phyloP scores from a whole-genome alignment of 257 asterid genomes.

The Solanum tacnaense region DNA sequence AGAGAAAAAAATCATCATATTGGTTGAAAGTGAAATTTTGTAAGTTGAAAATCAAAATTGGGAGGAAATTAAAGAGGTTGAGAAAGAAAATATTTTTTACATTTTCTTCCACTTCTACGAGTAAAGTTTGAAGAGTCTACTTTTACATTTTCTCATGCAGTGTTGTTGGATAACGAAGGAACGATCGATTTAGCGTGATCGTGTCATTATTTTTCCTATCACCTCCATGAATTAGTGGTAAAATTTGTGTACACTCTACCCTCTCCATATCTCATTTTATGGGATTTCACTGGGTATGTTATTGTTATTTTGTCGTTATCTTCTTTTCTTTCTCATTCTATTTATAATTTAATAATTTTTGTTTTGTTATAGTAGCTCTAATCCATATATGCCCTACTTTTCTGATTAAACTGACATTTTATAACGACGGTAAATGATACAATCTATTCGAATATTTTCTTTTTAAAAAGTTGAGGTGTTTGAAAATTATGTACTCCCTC shows the following conservation, averaged over 20 bases:
- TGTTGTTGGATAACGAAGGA: background rate
- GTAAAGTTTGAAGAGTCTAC: background rate
- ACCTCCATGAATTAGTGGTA: too few species aligned
- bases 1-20: slow-evolving; percentile 20
- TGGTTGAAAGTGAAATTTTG: slow-evolving; percentile 47
- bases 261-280: too few species aligned
- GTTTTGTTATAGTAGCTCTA: background rate
- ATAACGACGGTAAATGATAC: accelerated
- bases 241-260: accelerated
- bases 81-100: slow-evolving; percentile 31
- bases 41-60: slow-evolving; percentile 52
- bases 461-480: background rate
- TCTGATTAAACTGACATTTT: background rate
- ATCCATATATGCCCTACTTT: background rate
- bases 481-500: too few species aligned
- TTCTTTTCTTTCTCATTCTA: background rate
- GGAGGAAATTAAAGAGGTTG: slow-evolving; percentile 43
- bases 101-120: slow-evolving; percentile 16
- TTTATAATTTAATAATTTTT: background rate
- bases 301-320: background rate
- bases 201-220: background rate
- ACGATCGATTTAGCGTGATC: background rate
- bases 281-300: accelerated
- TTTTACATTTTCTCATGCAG: background rate
- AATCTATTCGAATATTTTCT: background rate